Base-by-base conservation (phyloP, 2,329 filamentous ascomycete species). In the Tricladium varicosporioides region DNA sequence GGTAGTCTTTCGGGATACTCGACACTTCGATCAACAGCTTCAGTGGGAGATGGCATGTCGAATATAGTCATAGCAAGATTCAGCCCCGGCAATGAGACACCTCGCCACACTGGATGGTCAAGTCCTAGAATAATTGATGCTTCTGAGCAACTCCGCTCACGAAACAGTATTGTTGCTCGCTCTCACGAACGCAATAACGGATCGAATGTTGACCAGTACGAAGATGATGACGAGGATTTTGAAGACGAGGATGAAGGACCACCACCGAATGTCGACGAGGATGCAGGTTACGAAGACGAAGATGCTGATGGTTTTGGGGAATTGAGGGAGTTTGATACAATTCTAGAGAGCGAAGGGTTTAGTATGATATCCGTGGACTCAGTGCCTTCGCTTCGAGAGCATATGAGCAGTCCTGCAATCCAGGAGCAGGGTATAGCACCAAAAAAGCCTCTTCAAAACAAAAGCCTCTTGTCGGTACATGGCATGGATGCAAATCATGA, bases 291-390 rank as follows among this genome's bases (percentile, higher is more conserved):
- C 13, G 54, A 60, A 16, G 60, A 63, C 13, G 71, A 76, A 53
- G 58, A 56, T 19, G 71, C 75, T 54, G 70, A 75, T 27, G 73
- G 53, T n/a, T 22, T 63, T 42, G 64, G 60, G 5, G 61, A 75
- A 15, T 71, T 76, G 53, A 68, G 69, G 42, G 78, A 79, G 46
- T 80, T 78, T 58, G 79, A 82, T 65, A 79, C 80, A 1, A 79
- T 82, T 16, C 73, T 82, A 60, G 80, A 82, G 67, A 81, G 80
- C 61, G 80, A 82, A 70, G 80, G 77, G 2, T 82, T 82, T 59
- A 82, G 78, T 56, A 81, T 82, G 78, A 79, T 82, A 48, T 81
- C 80, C 11, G 69, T 82, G 46, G 76, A 80, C 56, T 79, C 79
- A 2, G 68, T 82, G 18, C 78, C 78, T 5, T 82, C 79, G 2